Evolutionary conservation across 148 eudicot genomes (phyloP), one percentile per base, ranked within the genome.

Genomic region (Spergularia bocconei): DNA sequence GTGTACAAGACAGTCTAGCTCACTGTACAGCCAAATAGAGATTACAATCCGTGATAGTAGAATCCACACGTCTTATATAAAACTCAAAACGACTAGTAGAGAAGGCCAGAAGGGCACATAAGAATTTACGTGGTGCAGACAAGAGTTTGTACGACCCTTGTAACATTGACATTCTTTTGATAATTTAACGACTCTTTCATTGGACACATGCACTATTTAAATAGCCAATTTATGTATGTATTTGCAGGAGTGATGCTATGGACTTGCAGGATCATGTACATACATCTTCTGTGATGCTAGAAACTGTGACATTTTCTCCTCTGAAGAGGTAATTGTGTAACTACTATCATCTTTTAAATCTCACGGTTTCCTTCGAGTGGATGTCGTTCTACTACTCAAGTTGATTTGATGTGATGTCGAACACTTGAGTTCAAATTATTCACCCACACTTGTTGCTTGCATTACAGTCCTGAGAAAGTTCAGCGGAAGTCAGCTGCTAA

Each of bases 271-370:
- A 75, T 78, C 76, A 19, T 67, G 51, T 83, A 33, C 63, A 71
- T 54, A 56, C 75, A 64, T 73, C 89, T 62, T 70, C 88, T 63
- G 62, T 72, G 75, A 75, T 75, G 50, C 79, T 85, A 75, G 87
- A 88, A 58, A 79, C 87, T 47, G 73, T 71, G 67, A 81, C 68
- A 66, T 68, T 69, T 77, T 83, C 79, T 81, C 90, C 93, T 38
- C 69, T 80, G 7, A 87, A 86, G 75, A 86, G 93, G 97, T 91
- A 84, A 41, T 50, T 57, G 55, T 16, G 41, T 59, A 57, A 23
- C 5, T 23, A 53, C 54, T 47, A 15, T 15, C 25, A 14, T 14
- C 48, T 6, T 44, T 9, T 44, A 9, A 44, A 6, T 9, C 6
- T 44, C 7, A 44, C 1, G 10, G 9, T 44, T 44, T 44, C 36